Evolutionary conservation across 441 rosid genomes (phyloP).

Genomic region (Erodium chrysanthum): DNA sequence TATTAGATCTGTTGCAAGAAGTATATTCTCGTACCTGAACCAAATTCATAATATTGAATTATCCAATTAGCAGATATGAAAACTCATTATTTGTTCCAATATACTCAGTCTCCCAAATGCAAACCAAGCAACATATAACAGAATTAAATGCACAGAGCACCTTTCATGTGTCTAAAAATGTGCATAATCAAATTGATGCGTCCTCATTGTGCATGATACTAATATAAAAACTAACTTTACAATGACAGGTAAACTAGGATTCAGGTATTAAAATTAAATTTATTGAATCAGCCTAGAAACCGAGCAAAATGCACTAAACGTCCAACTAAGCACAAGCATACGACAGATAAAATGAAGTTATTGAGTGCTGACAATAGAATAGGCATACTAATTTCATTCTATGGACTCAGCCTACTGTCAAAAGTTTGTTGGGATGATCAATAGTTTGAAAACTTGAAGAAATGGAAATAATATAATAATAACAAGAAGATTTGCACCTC

Average conservation of each 20-base stretch:
- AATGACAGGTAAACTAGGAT: neutral
- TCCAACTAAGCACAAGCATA: neutral
- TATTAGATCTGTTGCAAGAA: conserved; percentile 76
- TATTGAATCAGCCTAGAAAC: conserved; percentile 4
- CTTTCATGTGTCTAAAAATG: neutral
- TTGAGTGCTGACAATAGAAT: neutral
- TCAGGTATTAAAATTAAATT: neutral
- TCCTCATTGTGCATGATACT: neutral
- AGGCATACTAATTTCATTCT: neutral
- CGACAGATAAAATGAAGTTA: neutral
- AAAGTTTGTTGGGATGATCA: neutral
- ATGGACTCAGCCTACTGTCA: neutral
- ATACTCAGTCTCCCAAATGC: neutral
- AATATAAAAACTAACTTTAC: neutral
- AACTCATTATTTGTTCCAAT: neutral
- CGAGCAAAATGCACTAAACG: neutral
- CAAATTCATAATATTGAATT: conserved; percentile 20
- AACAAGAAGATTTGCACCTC: neutral
- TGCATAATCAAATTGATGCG: neutral
- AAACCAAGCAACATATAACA: neutral
- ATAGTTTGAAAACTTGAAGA: neutral
- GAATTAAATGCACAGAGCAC: neutral
- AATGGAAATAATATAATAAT: neutral
- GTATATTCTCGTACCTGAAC: conserved; percentile 80
- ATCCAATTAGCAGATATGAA: neutral